These are phyloP conservation scores for Lachancea lanzarotensis DNA, from an alignment of 805 yeast genomes.

Conservation along the genomic window DNA sequence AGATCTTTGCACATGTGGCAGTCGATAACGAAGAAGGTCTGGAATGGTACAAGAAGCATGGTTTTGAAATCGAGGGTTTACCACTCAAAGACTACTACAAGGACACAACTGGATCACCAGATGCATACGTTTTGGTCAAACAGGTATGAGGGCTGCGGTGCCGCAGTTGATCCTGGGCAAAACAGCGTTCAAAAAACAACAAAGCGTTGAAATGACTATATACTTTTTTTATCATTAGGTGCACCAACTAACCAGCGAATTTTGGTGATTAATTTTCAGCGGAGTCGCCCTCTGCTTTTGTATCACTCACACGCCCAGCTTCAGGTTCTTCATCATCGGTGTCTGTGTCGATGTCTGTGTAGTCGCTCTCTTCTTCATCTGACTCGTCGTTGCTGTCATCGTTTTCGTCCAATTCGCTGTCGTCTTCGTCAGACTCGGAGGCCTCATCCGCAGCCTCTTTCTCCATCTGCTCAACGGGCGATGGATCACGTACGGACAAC, in stretches of 20 bases:
- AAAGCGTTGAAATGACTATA: not conserved
- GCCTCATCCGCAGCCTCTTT: constrained; percentile 57
- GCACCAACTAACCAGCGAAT: constrained; percentile 6
- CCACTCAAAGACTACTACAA: constrained; percentile 41
- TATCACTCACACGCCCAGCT: not conserved
- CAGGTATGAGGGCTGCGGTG: not conserved
- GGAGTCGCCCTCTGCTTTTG: too few relatives aligned
- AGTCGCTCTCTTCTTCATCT: constrained; percentile 33
- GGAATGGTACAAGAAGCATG: constrained; percentile 46
- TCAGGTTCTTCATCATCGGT: constrained; percentile 31
- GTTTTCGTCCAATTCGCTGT: constrained; percentile 45
- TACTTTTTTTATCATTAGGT: constrained; percentile 7
- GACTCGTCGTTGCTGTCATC: constrained; percentile 60
- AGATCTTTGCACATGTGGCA: constrained; percentile 48
- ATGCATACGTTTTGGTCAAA: constrained; percentile 20
- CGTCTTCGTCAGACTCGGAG: constrained; percentile 42
- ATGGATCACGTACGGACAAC: constrained; percentile 60
- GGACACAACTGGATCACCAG: constrained; percentile 15
- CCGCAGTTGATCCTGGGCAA: too few relatives aligned
- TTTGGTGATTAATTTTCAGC: too few relatives aligned
- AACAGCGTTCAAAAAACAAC: not conserved
- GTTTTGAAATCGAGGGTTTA: constrained; percentile 39
- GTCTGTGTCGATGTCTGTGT: constrained; percentile 33
- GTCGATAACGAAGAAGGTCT: constrained; percentile 37
- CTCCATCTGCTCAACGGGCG: constrained; percentile 30